Evolutionary conservation across 2,329 filamentous ascomycete species (phyloP), one percentile per base, ranked within the genome.

Genomic region (Triangularia setosa): DNA sequence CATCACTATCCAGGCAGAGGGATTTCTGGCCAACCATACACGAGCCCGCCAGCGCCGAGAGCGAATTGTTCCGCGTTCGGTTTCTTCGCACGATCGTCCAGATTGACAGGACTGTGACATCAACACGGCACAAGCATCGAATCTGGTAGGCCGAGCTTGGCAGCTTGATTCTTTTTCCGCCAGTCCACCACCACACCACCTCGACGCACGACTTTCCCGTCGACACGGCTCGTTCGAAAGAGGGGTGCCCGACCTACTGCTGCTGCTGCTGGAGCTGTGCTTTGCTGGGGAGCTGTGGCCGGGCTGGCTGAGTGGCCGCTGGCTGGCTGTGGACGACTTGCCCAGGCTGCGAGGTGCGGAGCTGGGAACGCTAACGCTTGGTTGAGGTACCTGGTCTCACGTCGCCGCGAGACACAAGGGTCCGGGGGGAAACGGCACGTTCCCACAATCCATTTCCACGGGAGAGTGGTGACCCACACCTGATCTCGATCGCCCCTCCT

Each of bases 371-470:
- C 52, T 54, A 54, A 44, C 35, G 35, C 35, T 54, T 54, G 52
- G 62, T 63, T 60, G 62, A 67, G 53, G 63, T 62, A 58, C 60
- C 61, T 65, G 52, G 59, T 65, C 64, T 58, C 33, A 35, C 21
- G 11, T 54, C 52, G 60, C 30, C 35, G 54, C 27, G 57, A 65
- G 61, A 67, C 67, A 68, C 30, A 60, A 58, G 55, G 48, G 35
- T 64, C 57, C 30, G 62, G 62, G 58, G 60, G 64, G 61, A 58
- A 44, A 60, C 64, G 63, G 66, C 64, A 66, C 65, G 67, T 64
- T 68, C 67, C 67, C 62, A 66, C 67, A 65, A 66, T 62, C 62
- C 67, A 68, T 68, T 68, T 67, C 65, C 65, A 68, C 65, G 67
- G 67, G 65, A 68, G 60, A 61, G 59, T 48, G 48, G 61, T 54